Evolutionary conservation across 2,329 filamentous ascomycete species (phyloP), one percentile per base, ranked within the genome.

Genomic region (Sordariomycetes sp.): DNA sequence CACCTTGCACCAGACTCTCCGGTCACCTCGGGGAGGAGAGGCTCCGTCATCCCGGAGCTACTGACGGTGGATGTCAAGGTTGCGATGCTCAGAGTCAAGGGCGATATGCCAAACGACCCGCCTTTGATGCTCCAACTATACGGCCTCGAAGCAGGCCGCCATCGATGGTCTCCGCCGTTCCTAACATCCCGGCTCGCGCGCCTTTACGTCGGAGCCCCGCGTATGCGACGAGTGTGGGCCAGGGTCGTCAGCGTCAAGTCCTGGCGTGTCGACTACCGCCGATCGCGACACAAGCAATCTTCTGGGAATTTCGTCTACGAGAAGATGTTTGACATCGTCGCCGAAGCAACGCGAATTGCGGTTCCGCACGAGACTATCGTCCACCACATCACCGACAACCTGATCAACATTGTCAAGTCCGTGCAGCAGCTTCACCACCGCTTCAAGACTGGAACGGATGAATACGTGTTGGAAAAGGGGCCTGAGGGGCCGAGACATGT

Each of bases 341-440:
- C 87, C 0, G 94, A 97, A 62, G 90, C 91, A 10, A 87, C 96
- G 60, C 85, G 94, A 13, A 68, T 97, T 52, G 90, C 86, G 6
- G 85, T 99, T 12, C 94, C 95, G 1, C 90, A 97, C 70, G 90
- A 96, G 64, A 81, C 99, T 63, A 83, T 95, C 25, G 80, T 97
- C 65, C 87, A 94, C 70, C 86, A 86, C 60, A 86, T 99, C 60
- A 87, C 92, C n/a, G 94, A 99, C 72, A 99, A 97, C 65, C 75
- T 95, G 55, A 82, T 89, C 63, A 99, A 96, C 64, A 84, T 89
- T 0, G 73, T 88, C 62, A 99, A 99, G 70, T 87, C 91, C 1
- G 82, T 87, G 17, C 80, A 92, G 66, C 94, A 99, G 65, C 78
- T 99, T n/a, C 88, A 95, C 61, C 89, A 97, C 70, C 85, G 92